Percentiles rank a stretch among this genome's conserved stretches.
Evolutionary conservation across 345 rosid genomes (phyloP).

Genomic region (Angophora floribunda): DNA sequence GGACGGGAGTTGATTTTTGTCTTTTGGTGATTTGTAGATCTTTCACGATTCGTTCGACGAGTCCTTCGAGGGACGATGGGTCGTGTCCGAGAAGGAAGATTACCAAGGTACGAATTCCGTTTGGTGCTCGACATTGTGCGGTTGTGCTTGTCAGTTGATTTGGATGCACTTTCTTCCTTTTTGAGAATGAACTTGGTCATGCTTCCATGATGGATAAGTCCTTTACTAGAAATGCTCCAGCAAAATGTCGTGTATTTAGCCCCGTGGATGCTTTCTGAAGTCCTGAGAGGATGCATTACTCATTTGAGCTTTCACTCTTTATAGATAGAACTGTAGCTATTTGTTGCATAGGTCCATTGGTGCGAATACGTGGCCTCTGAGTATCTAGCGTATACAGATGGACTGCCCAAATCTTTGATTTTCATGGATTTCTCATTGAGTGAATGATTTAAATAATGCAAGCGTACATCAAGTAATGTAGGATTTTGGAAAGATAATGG

Average conservation of each 20-base stretch:
- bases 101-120: conserved; percentile 5
- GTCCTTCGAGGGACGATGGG: conserved; percentile 20
- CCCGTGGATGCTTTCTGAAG: not conserved
- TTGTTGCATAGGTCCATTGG: not conserved
- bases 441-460: not conserved
- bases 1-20: not conserved
- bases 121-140: not conserved
- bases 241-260: not conserved
- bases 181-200: not conserved
- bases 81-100: conserved; percentile 15
- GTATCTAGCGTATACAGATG: not conserved
- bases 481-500: not conserved
- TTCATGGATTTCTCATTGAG: not conserved
- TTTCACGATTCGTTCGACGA: conserved; percentile 21
- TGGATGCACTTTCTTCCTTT: not conserved
- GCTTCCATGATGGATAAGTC: not conserved
- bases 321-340: not conserved
- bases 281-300: not conserved
- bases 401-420: not conserved
- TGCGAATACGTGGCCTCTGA: not conserved
- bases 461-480: not conserved
- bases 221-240: not conserved
- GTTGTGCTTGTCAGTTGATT: not conserved
- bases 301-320: not conserved
- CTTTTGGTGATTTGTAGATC: not conserved